Evolutionary conservation across 306 rosid genomes (phyloP), one percentile per base, ranked within the genome.

Genomic region (Adenanthera pavonina): DNA sequence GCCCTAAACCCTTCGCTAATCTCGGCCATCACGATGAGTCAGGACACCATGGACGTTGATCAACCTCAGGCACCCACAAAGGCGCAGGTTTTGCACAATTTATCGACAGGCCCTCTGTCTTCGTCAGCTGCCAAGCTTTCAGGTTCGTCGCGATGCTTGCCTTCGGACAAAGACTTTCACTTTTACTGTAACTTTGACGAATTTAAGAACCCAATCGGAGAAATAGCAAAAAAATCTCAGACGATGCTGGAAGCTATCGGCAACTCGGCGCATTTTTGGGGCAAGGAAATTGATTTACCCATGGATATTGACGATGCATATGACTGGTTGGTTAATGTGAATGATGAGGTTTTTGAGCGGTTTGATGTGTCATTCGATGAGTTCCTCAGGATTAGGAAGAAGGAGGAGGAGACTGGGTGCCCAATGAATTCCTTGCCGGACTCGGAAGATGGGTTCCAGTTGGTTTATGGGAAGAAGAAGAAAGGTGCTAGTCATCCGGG

Each of bases 321-420:
- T 43, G 96, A 93, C 49, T 94, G 99, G 98, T 57, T 95, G 19
- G 97, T 92, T 25, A 86, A 93, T 14, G 86, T 87, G 17, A 93
- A 93, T 82, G 96, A 95, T 53, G 97, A 91, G 65, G 86, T 89
- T 11, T 81, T 90, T 15, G 97, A 91, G 84, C 88, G 90, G 67
- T 83, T 95, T 6, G 92, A 92, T 47, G 66, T 54, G 86, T 84
- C 94, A 9, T 46, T 87, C 8, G 95, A 89, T 36, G 96, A 92
- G 88, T 86, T 93, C 65, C 85, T 69, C 81, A 84, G 47, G 82
- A 11, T 60, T 56, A 81, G 80, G 87, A 90, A 82, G 89, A 85
- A 88, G 33, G 91, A 85, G 35, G 91, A 73, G 80, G 89, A 83
- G 82, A 65, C 68, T 25, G 80, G 87, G 64, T 71, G 66, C 40